phyloP scores from a whole-genome alignment of 2,329 filamentous ascomycete genomes.

The Fusarium cicatricum region DNA sequence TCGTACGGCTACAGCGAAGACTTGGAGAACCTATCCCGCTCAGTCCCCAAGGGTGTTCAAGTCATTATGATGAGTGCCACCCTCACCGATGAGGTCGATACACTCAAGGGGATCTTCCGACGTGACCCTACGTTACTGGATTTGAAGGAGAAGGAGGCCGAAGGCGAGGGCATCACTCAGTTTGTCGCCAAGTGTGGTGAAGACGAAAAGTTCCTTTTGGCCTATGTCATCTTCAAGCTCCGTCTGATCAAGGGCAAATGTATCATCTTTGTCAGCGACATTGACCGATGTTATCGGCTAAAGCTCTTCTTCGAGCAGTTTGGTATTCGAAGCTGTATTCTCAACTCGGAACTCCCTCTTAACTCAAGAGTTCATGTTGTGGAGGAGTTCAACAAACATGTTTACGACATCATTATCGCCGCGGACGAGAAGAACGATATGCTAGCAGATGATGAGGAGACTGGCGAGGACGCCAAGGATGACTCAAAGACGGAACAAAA shows the following conservation, averaged over 20 bases:
- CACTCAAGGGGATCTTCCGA: slow-evolving; percentile 85
- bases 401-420: slow-evolving; percentile 98
- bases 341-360: slow-evolving; percentile 94
- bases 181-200: slow-evolving; percentile 92
- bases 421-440: slow-evolving; percentile 92
- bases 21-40: slow-evolving; percentile 78
- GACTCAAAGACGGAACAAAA: slow-evolving; percentile 23
- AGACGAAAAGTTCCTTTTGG: slow-evolving; percentile 94
- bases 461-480: slow-evolving; percentile 48
- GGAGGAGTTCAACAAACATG: slow-evolving; percentile 94
- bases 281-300: slow-evolving; percentile 87
- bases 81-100: slow-evolving; percentile 85
- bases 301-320: slow-evolving; percentile 98
- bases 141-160: slow-evolving; percentile 81
- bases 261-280: slow-evolving; percentile 76
- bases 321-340: slow-evolving; percentile 88
- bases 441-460: slow-evolving; percentile 70
- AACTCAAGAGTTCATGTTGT: slow-evolving; percentile 95
- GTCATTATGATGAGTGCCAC: slow-evolving; percentile 95
- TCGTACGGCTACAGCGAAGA: slow-evolving; percentile 96
- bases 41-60: slow-evolving; percentile 85
- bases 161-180: slow-evolving; percentile 81
- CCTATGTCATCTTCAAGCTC: slow-evolving; percentile 95
- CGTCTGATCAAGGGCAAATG: slow-evolving; percentile 94
- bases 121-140: slow-evolving; percentile 81